Percentiles rank a stretch among this genome's conserved stretches.
These are phyloP conservation scores for Astrocystis sublimbata DNA, from an alignment of 495 filamentous ascomycete genomes.

Conservation along the genomic window DNA sequence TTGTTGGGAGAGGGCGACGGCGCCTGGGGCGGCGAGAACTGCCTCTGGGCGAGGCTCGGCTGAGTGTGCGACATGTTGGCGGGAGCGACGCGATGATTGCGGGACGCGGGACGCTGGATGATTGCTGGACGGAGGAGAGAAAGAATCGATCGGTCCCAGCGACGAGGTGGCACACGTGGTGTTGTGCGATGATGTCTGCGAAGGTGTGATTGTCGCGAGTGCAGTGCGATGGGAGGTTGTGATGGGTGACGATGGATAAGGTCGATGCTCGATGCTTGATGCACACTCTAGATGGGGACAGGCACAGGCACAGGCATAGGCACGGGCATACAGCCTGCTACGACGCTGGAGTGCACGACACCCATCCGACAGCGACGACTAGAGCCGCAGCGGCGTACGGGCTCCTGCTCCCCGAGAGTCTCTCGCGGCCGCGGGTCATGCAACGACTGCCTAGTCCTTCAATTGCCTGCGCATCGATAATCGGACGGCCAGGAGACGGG, in stretches of 20 bases:
- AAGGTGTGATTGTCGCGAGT: background rate
- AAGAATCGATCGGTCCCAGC: background rate
- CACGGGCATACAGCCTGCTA: constrained; percentile 33
- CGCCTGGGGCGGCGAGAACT: constrained; percentile 40
- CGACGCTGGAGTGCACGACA: constrained; percentile 17
- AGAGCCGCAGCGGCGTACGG: constrained; percentile 5
- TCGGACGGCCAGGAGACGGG: background rate
- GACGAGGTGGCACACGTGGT: background rate
- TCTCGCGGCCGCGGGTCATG: background rate
- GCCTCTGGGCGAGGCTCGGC: constrained; percentile 25
- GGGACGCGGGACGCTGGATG: background rate
- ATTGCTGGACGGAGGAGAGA: no score
- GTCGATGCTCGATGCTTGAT: no score
- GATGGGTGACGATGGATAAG: no score
- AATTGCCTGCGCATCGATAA: background rate
- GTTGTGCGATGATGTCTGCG: background rate
- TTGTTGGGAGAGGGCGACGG: constrained; percentile 37
- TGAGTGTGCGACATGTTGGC: constrained; percentile 33
- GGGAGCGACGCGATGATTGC: background rate
- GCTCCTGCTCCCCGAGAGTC: background rate
- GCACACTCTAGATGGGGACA: no score
- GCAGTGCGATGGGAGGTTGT: background rate
- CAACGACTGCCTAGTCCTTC: constrained; percentile 1
- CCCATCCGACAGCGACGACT: constrained; percentile 23
- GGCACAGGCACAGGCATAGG: constrained; percentile 15